phyloP scores from a whole-genome alignment of 106 monocot genomes.

The Dendrobium chrysotoxum region DNA sequence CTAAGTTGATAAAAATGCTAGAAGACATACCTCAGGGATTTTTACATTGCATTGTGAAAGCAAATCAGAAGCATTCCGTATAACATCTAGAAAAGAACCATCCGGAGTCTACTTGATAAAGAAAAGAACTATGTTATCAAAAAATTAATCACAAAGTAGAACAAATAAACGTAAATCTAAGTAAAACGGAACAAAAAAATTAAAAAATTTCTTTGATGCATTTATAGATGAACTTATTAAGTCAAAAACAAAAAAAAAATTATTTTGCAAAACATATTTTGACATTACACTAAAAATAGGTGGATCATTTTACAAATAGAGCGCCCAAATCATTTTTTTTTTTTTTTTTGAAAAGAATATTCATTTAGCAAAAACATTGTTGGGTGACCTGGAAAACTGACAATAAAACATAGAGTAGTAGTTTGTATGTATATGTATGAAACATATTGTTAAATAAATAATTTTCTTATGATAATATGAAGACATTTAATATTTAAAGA shows the following conservation, averaged over 20 bases:
- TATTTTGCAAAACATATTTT: background rate
- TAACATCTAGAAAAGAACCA: slow-evolving; percentile 84
- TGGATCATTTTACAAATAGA: background rate
- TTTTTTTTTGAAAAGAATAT: background rate
- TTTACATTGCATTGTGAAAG: slow-evolving; percentile 65
- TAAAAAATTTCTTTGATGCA: background rate
- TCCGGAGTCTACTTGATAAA: slow-evolving; percentile 80
- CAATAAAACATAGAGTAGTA: background rate
- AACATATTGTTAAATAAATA: background rate
- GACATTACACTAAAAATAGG: background rate
- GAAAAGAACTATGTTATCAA: background rate
- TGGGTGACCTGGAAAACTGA: background rate
- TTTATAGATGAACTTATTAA: background rate
- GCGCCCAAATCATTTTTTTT: background rate
- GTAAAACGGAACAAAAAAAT: background rate
- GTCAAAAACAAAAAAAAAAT: background rate
- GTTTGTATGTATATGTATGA: background rate
- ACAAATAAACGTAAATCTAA: background rate
- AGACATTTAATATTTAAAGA: too few relatives aligned
- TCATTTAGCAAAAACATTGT: background rate
- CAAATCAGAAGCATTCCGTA: slow-evolving; percentile 83
- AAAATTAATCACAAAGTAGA: too few relatives aligned
- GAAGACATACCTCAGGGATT: slow-evolving; percentile 62
- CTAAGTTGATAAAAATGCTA: background rate
- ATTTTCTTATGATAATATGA: background rate